Percentiles rank a stretch among this genome's conserved stretches.
phyloP scores from a whole-genome alignment of 1,139 yeast genomes.

The Pneumocystis murina region DNA sequence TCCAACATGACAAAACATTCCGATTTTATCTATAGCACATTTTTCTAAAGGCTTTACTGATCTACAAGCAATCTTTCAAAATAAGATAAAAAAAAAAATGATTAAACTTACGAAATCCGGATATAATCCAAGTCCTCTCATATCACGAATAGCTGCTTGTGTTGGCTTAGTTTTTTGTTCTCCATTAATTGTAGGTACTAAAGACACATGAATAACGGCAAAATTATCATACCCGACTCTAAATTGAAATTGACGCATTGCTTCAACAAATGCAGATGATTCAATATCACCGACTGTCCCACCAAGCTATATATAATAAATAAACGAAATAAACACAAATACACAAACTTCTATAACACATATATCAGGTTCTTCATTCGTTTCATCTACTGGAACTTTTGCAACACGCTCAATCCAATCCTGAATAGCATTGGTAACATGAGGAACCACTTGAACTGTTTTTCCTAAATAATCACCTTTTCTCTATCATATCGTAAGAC shows the following conservation, averaged over 20 bases:
- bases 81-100: background rate
- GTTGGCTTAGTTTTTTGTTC: constrained; percentile 99
- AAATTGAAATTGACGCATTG: constrained; percentile 95
- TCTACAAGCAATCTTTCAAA: constrained; percentile 64
- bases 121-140: constrained; percentile 82
- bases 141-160: constrained; percentile 94
- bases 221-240: constrained; percentile 88
- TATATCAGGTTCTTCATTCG: constrained; percentile 74
- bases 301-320: constrained; percentile 42
- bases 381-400: constrained; percentile 78
- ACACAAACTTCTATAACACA: constrained; percentile 52
- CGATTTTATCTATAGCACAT: constrained; percentile 81
- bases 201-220: constrained; percentile 88
- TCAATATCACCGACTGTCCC: constrained; percentile 99
- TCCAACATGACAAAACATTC: constrained; percentile 98
- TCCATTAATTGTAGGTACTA: constrained; percentile 94
- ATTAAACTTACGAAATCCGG: constrained; percentile 50
- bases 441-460: constrained; percentile 99
- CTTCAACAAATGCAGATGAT: constrained; percentile 97
- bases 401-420: constrained; percentile 97
- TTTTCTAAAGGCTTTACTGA: constrained; percentile 71
- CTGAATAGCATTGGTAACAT: constrained; percentile 89
- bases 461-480: constrained; percentile 95
- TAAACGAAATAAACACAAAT: background rate
- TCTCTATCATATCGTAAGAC: constrained; percentile 28